Evolutionary conservation across 1,139 yeast genomes (phyloP), one percentile per base, ranked within the genome.

Genomic region (Saccharomycopsis hybrid): DNA sequence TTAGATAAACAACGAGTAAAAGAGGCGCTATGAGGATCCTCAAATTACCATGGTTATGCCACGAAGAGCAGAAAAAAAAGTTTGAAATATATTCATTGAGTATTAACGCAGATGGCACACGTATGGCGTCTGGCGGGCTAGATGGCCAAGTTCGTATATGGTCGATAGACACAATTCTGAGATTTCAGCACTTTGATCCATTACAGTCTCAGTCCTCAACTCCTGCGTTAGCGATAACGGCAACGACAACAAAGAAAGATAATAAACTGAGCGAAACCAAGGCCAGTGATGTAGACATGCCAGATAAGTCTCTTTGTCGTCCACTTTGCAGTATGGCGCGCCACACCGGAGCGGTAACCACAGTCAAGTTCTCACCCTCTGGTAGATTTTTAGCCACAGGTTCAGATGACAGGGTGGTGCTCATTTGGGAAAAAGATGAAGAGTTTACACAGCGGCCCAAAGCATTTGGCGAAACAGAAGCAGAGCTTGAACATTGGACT

Each of bases 91-190:
- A 88, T 63, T 81, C 97, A 0, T 78, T 90, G 7, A 80, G 82
- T 49, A 82, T 87, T 9, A 84, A 86, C 55, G 77, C 86, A 0
- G 95, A 88, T 65, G 96, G 96, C 2, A 67, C 80, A 41, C 70
- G 96, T 53, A 65, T 92, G 43, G 98, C 97, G 1, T 83, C 97
- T 0, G 98, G 98, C 13, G 98, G 98, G 1, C 71, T 90, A 41
- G 98, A 92, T 66, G 96, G 97, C 1, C 88, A 87, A 60, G 88
- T 92, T 48, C 77, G 90, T 55, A 84, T 92, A 46, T 92, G 98
- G 98, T 84, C 88, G 24, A 76, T 86, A 7, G 76, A 76, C 2
- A 76, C 84, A 8, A 71, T 84, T 11, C 62, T 70, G 31, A 67
- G 68, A 43, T 71, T 65, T 58, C 66, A 60, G 53, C 58, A 54